phyloP scores from a whole-genome alignment of 768 basidiomycete species.

The Suillus clintonianus region DNA sequence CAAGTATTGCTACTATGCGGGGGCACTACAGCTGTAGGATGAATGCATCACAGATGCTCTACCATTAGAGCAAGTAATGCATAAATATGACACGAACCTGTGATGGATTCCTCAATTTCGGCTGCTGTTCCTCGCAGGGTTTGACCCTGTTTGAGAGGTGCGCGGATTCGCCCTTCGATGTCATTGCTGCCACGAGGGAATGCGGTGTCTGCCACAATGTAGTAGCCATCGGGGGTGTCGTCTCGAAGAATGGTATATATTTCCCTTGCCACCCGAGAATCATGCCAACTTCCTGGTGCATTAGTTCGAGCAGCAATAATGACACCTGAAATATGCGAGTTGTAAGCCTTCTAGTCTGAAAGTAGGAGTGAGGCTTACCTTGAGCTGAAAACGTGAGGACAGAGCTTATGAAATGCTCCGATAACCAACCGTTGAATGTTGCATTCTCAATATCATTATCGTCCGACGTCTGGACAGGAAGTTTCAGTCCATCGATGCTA shows the following conservation, averaged over 20 bases:
- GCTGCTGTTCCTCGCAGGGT: slow-evolving; percentile 9
- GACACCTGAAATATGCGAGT: slow-evolving; percentile 24
- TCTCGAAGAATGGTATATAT: slow-evolving; percentile 38
- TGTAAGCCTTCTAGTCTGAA: too few species aligned
- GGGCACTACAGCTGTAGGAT: too few species aligned
- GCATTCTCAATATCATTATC: slow-evolving; percentile 47
- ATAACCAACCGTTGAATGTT: slow-evolving; percentile 47
- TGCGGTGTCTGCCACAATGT: slow-evolving; percentile 46
- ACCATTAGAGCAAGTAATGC: too few species aligned
- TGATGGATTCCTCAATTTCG: slow-evolving; percentile 24
- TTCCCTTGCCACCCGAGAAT: slow-evolving; percentile 40
- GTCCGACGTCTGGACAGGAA: slow-evolving; percentile 36
- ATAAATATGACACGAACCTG: too few species aligned
- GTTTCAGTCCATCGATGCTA: slow-evolving; percentile 43
- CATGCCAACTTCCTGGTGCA: slow-evolving; percentile 52
- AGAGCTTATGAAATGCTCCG: slow-evolving; percentile 40
- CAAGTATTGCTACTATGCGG: too few species aligned
- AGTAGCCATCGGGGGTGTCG: slow-evolving; percentile 42
- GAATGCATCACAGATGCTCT: too few species aligned
- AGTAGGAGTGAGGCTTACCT: background rate
- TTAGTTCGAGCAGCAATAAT: slow-evolving; percentile 39
- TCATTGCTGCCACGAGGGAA: slow-evolving; percentile 39
- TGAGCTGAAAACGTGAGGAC: slow-evolving; percentile 38
- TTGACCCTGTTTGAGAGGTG: slow-evolving; percentile 39
- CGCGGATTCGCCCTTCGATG: slow-evolving; percentile 36